These are phyloP conservation scores for Cordyceps tenuipes DNA, from an alignment of 2,329 filamentous ascomycete species.

Conservation along the genomic window DNA sequence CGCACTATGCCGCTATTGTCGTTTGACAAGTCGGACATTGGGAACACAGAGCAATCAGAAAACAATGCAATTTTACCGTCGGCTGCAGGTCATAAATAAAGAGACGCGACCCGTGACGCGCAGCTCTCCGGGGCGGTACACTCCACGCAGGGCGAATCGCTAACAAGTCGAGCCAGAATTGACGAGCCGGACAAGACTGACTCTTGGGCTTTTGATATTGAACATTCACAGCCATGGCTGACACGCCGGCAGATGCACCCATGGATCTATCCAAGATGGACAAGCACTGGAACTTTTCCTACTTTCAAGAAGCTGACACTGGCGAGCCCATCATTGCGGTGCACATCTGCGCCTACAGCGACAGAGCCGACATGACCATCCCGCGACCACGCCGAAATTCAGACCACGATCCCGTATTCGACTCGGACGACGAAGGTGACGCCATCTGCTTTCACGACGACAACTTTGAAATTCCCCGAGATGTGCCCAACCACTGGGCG, in stretches of 20 bases:
- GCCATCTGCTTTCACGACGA: not conserved
- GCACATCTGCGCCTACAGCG: not conserved
- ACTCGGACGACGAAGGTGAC: not conserved
- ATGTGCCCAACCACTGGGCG: conserved; percentile 3
- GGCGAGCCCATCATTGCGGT: not conserved
- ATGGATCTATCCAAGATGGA: not conserved
- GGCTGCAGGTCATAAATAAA: not conserved
- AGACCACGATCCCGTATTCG: not conserved
- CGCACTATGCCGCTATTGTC: not conserved
- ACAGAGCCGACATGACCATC: not conserved
- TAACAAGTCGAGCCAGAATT: not conserved
- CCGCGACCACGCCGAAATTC: not conserved
- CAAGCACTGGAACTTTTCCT: conserved; percentile 3
- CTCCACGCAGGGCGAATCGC: not conserved
- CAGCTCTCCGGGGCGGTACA: not conserved
- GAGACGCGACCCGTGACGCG: not conserved
- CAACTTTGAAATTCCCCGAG: not conserved
- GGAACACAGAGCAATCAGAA: not conserved
- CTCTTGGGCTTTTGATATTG: not conserved
- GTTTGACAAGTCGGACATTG: not conserved
- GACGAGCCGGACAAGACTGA: not conserved
- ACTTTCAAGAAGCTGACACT: not conserved
- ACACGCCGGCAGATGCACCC: too few species aligned
- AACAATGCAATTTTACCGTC: not conserved
- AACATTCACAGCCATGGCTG: not conserved